A percentile compares a stretch with the other conserved stretches of the same genome.
Evolutionary conservation across 352 stramenopile genomes (phyloP).

Genomic region (Pseudoperonospora humuli): DNA sequence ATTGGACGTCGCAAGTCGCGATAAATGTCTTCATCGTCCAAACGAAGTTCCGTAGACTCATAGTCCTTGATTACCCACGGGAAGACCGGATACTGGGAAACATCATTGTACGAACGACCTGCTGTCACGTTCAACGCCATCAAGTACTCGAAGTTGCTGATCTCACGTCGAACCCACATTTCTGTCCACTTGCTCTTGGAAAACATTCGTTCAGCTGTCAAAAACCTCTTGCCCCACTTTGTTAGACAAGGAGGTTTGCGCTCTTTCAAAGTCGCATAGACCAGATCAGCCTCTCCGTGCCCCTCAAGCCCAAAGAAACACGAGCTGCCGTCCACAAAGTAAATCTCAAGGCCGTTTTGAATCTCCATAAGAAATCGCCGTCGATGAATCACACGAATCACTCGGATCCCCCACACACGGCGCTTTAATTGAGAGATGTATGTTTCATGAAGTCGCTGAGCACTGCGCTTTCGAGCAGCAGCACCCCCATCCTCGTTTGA

Average conservation of each 20-base stretch:
- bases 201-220: conserved; percentile 67
- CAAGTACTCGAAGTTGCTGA: conserved; percentile 94
- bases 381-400: conserved; percentile 74
- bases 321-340: conserved; percentile 81
- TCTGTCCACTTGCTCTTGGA: conserved; percentile 79
- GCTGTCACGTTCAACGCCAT: conserved; percentile 94
- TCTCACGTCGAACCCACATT: conserved; percentile 81
- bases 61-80: conserved; percentile 98
- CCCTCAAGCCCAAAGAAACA: conserved; percentile 66
- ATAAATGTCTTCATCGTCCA: conserved; percentile 90
- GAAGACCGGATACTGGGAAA: conserved; percentile 98
- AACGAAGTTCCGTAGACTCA: conserved; percentile 86
- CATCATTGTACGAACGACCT: conserved; percentile 95
- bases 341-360: conserved; percentile 71
- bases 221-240: conserved; percentile 69
- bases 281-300: conserved; percentile 59
- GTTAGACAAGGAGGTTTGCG: conserved; percentile 73
- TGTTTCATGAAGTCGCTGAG: conserved; percentile 39
- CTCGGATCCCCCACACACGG: conserved; percentile 67
- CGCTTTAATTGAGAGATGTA: conserved; percentile 66
- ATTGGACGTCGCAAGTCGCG: conserved; percentile 96
- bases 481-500: conserved; percentile 30
- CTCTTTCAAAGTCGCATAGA: conserved; percentile 71
- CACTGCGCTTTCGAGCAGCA: conserved; percentile 20
- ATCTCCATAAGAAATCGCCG: conserved; percentile 67